These are phyloP conservation scores for Phytophthora megakarya DNA, from an alignment of 352 stramenopile species.

Conservation along the genomic window DNA sequence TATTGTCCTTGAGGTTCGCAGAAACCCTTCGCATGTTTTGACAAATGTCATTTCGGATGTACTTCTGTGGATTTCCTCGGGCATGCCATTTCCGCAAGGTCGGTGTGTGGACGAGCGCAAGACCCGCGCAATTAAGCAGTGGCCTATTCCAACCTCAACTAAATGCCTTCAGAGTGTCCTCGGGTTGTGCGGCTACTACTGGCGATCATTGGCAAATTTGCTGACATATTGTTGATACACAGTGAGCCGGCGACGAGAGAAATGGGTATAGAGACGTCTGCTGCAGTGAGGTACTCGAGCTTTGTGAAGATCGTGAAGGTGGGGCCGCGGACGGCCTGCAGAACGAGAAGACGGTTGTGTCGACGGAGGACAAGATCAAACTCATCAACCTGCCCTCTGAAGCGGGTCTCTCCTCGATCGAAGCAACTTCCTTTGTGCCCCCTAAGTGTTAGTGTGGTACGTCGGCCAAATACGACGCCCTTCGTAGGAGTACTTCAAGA, in stretches of 20 bases:
- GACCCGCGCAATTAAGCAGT: conserved; percentile 29
- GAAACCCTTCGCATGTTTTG: conserved; percentile 21
- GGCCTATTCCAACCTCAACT: not conserved
- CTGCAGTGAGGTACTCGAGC: conserved; percentile 51
- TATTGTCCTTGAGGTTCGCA: conserved; percentile 26
- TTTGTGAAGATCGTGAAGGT: conserved; percentile 95
- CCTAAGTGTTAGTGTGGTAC: no score
- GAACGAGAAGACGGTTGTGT: conserved; percentile 92
- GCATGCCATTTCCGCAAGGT: conserved; percentile 24
- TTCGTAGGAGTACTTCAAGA: no score
- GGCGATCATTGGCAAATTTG: conserved; percentile 35
- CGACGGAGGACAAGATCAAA: conserved; percentile 91
- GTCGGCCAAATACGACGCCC: no score
- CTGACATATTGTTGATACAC: no score
- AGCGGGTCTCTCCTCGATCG: conserved; percentile 90
- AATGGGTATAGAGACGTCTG: conserved; percentile 9
- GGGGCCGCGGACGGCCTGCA: conserved; percentile 96
- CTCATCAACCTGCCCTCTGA: conserved; percentile 92
- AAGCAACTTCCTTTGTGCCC: conserved; percentile 96
- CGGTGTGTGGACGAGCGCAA: conserved; percentile 29
- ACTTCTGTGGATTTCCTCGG: conserved; percentile 29
- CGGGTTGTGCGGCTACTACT: conserved; percentile 33
- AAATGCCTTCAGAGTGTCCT: conserved; percentile 39
- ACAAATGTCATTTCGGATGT: conserved; percentile 33
- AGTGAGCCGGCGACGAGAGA: conserved; percentile 11